Evolutionary conservation across 2,329 filamentous ascomycete genomes (phyloP).

Genomic region (Corynespora cassiicola): DNA sequence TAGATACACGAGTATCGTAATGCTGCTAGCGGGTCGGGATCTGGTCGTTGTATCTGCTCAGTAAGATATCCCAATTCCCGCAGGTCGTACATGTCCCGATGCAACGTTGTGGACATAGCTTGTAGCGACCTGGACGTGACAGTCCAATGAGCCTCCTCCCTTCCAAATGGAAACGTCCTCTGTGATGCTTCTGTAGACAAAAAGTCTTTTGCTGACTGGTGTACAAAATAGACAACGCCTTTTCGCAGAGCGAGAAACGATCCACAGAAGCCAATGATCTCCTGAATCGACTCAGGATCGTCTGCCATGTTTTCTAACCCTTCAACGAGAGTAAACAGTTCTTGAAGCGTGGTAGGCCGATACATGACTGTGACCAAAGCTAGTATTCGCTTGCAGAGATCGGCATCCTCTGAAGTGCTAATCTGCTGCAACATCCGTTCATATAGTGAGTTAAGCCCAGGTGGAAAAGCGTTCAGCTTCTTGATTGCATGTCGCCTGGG

Average conservation of each 20-base stretch:
- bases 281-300: slow-evolving; percentile 15
- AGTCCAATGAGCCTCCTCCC: slow-evolving; percentile 3
- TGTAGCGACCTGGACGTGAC: slow-evolving; percentile 40
- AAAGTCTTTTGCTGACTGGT: slow-evolving; percentile 47
- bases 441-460: slow-evolving; percentile 47
- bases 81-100: slow-evolving; percentile 28
- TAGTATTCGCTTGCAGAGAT: slow-evolving; percentile 45
- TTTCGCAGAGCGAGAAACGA: slow-evolving; percentile 48
- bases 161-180: slow-evolving; percentile 36
- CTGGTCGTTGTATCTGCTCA: slow-evolving; percentile 20
- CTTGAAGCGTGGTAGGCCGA: slow-evolving; percentile 44
- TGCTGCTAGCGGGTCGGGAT: slow-evolving; percentile 27
- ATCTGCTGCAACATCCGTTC: slow-evolving; percentile 47
- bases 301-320: slow-evolving; percentile 8
- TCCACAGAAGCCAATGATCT: slow-evolving; percentile 43
- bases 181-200: slow-evolving; percentile 26
- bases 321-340: slow-evolving; percentile 35
- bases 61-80: slow-evolving; percentile 16
- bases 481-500: slow-evolving; percentile 11
- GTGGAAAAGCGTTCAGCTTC: slow-evolving; percentile 36
- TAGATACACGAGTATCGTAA: slow-evolving; percentile 37
- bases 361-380: slow-evolving; percentile 33
- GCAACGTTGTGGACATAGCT: slow-evolving; percentile 16
- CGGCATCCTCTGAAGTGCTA: slow-evolving; percentile 24
- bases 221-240: slow-evolving; percentile 42